Evolutionary conservation across 768 basidiomycete genomes (phyloP).

Genomic region (Mycena vulgaris): DNA sequence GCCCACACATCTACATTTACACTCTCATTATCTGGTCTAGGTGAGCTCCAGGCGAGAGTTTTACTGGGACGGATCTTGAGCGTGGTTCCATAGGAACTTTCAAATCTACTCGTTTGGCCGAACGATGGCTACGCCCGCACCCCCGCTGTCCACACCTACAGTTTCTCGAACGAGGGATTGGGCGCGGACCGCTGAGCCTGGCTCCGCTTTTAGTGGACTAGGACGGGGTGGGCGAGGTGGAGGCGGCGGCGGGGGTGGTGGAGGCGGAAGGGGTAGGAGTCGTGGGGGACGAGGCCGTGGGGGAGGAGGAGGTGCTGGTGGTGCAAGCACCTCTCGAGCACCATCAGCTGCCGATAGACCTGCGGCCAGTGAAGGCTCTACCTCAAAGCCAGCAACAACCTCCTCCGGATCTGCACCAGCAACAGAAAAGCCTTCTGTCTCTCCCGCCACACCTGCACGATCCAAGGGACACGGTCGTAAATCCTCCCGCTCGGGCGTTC

Average conservation of each 20-base stretch:
- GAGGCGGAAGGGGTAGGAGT: slow-evolving; percentile 53
- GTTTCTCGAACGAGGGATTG: slow-evolving; percentile 59
- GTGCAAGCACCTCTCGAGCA: slow-evolving; percentile 33
- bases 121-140: slow-evolving; percentile 62
- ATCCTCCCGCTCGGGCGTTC: slow-evolving; percentile 49
- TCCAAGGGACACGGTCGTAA: slow-evolving; percentile 53
- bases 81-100: slow-evolving; percentile 17
- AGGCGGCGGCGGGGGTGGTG: slow-evolving; percentile 48
- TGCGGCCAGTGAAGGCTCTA: slow-evolving; percentile 9
- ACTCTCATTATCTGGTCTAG: slow-evolving; percentile 1
- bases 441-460: slow-evolving; percentile 32
- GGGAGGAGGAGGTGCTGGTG: background rate
- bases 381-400: slow-evolving; percentile 8
- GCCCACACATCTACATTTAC: background rate
- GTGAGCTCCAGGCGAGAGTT: background rate
- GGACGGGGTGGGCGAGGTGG: slow-evolving; percentile 53
- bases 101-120: background rate
- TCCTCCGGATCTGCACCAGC: slow-evolving; percentile 15
- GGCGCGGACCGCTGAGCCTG: slow-evolving; percentile 62
- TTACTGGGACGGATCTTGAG: background rate
- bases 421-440: slow-evolving; percentile 39
- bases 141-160: slow-evolving; percentile 31
- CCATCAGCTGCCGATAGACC: slow-evolving; percentile 22
- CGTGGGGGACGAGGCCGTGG: slow-evolving; percentile 41
- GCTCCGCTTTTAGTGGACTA: slow-evolving; percentile 63